These are phyloP conservation scores for Buddleja alternifolia DNA, from an alignment of 257 asterid genomes.

Conservation along the genomic window DNA sequence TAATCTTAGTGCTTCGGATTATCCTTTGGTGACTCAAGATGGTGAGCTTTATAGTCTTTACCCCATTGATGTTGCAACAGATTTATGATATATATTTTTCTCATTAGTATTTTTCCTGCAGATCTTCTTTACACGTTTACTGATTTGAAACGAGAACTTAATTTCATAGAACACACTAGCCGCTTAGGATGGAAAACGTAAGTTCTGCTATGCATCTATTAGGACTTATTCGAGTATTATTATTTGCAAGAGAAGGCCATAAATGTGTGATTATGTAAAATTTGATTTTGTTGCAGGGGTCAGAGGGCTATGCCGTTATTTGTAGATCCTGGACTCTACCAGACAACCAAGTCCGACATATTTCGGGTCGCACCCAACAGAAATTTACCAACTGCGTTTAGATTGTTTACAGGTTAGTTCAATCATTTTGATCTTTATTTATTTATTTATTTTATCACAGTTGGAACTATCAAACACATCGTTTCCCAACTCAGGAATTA, in stretches of 20 bases:
- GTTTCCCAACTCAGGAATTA: too few relatives aligned
- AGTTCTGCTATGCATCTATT: slow-evolving; percentile 31
- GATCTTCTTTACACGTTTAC: slow-evolving; percentile 70
- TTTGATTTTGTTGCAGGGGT: slow-evolving; percentile 41
- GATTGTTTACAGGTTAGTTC: slow-evolving; percentile 84
- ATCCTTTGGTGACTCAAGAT: slow-evolving; percentile 97
- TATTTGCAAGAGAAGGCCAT: neutral
- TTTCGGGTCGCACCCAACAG: slow-evolving; percentile 63
- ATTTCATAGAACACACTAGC: slow-evolving; percentile 75
- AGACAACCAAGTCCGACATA: slow-evolving; percentile 63
- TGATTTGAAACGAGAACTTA: slow-evolving; percentile 53
- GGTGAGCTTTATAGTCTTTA: slow-evolving; percentile 53
- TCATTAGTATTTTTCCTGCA: slow-evolving; percentile 39
- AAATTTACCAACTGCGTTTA: slow-evolving; percentile 74
- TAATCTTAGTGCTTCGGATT: slow-evolving; percentile 98
- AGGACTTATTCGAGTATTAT: neutral
- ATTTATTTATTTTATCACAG: neutral
- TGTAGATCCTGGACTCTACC: slow-evolving; percentile 82
- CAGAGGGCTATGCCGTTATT: slow-evolving; percentile 82
- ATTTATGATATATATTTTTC: slow-evolving; percentile 14
- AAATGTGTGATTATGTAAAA: slow-evolving; percentile 17
- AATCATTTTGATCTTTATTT: neutral
- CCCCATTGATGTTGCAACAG: neutral
- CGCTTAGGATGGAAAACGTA: slow-evolving; percentile 81
- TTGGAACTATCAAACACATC: neutral